Percentiles rank a stretch among this genome's conserved stretches.
Evolutionary conservation across 345 rosid genomes (phyloP).

Genomic region (Pugionium dolabratum): DNA sequence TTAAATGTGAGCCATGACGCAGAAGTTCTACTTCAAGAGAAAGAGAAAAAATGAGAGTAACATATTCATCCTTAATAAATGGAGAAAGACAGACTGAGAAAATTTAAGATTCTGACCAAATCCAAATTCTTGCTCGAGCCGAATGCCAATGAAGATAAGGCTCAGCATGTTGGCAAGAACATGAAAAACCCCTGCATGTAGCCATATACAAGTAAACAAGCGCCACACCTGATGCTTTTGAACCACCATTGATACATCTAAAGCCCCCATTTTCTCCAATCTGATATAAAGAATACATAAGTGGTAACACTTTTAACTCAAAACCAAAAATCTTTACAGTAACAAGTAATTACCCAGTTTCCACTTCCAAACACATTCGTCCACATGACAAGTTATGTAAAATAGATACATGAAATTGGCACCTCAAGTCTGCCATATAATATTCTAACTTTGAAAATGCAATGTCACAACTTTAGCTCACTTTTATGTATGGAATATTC

Average conservation of each 20-base stretch:
- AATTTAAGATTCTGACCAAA: constrained; percentile 55
- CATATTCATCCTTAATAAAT: not conserved
- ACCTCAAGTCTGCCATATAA: not conserved
- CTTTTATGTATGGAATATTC: not conserved
- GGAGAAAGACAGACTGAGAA: not conserved
- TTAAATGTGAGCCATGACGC: not conserved
- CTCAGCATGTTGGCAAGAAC: constrained; percentile 92
- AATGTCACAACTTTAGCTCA: constrained; percentile 16
- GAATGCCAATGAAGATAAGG: constrained; percentile 84
- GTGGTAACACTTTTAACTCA: not conserved
- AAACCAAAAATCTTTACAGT: not conserved
- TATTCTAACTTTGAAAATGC: not conserved
- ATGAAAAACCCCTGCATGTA: constrained; percentile 96
- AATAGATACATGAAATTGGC: not conserved
- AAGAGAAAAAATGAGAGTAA: not conserved
- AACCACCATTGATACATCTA: constrained; percentile 54
- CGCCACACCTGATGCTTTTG: constrained; percentile 75
- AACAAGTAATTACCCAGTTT: not conserved
- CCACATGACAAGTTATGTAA: not conserved
- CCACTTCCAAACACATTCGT: not conserved
- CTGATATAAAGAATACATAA: constrained; percentile 44
- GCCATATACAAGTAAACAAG: constrained; percentile 81
- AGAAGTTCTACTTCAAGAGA: not conserved
- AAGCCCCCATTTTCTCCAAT: constrained; percentile 84
- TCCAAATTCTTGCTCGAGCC: constrained; percentile 95